Conservation (phyloP, 257 asterid species). For the Vinca minor region DNA sequence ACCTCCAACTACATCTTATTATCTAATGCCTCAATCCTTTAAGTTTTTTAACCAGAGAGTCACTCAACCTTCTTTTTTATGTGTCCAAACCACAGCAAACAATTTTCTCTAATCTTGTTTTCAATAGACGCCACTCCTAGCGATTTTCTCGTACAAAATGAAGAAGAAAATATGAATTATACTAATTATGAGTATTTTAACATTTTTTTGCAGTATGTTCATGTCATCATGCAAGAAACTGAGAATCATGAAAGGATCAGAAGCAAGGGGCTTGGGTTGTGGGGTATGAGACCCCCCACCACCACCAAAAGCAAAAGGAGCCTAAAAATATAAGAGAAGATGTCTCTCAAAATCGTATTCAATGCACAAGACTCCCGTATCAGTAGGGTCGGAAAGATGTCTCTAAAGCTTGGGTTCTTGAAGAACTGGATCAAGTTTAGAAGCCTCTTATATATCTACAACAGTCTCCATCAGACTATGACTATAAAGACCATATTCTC, state of each 20-base stretch:
- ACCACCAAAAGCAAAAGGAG: not conserved
- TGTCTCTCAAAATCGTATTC: conserved; percentile 19
- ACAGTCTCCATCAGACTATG: conserved; percentile 25
- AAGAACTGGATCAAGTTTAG: conserved; percentile 23
- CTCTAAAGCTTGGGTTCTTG: conserved; percentile 56
- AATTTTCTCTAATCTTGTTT: no score
- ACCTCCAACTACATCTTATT: no score
- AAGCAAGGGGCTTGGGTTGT: conserved; percentile 64
- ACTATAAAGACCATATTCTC: conserved; percentile 13
- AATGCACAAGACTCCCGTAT: no score
- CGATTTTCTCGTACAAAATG: no score
- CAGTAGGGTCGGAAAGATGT: conserved; percentile 17
- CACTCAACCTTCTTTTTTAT: no score
- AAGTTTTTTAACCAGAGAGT: no score
- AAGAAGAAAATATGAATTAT: not conserved
- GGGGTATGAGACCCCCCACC: conserved; percentile 34
- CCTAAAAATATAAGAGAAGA: conserved; percentile 14
- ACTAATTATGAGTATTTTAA: conserved; percentile 12
- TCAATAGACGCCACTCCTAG: no score
- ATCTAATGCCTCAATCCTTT: no score
- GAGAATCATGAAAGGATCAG: conserved; percentile 72
- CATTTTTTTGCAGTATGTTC: conserved; percentile 52
- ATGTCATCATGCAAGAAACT: conserved; percentile 67
- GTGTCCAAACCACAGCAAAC: no score
- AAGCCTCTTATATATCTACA: conserved; percentile 26